Evolutionary conservation across 495 filamentous ascomycete species (phyloP).

Genomic region (Cladorrhinum samala): DNA sequence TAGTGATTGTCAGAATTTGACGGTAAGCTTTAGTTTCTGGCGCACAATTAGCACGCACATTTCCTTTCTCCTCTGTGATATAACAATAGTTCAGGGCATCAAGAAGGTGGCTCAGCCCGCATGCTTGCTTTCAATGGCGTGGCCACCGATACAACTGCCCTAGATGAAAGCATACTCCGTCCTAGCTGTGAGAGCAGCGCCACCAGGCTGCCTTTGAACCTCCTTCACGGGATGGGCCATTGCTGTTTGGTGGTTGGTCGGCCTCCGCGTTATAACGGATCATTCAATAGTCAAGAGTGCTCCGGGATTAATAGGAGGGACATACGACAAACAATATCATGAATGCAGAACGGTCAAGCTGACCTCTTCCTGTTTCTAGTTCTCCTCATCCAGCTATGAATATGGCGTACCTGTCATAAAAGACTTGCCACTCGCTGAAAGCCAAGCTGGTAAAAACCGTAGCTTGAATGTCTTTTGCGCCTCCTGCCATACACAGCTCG

Average conservation of each 20-base stretch:
- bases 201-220: conserved; percentile 17
- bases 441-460: conserved; percentile 6
- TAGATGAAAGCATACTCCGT: conserved; percentile 46
- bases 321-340: conserved; percentile 32
- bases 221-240: conserved; percentile 25
- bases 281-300: conserved; percentile 43
- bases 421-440: conserved; percentile 4
- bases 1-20: conserved; percentile 53
- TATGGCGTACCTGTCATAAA: conserved; percentile 14
- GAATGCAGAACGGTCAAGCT: conserved; percentile 22
- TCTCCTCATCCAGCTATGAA: conserved; percentile 18
- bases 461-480: conserved; percentile 36
- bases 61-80: conserved; percentile 14
- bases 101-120: conserved; percentile 78
- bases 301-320: conserved; percentile 55
- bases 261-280: conserved; percentile 46
- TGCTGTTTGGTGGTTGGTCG: conserved; percentile 23
- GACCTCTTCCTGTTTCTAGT: conserved; percentile 17
- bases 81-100: conserved; percentile 48
- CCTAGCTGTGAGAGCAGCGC: conserved; percentile 27
- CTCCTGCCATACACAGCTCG: conserved; percentile 36
- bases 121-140: conserved; percentile 47
- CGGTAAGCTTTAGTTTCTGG: conserved; percentile 48
- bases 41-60: not conserved
- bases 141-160: conserved; percentile 92